Conservation (phyloP, 2,329 filamentous ascomycete species). For the Pseudocercospora eumusae region DNA sequence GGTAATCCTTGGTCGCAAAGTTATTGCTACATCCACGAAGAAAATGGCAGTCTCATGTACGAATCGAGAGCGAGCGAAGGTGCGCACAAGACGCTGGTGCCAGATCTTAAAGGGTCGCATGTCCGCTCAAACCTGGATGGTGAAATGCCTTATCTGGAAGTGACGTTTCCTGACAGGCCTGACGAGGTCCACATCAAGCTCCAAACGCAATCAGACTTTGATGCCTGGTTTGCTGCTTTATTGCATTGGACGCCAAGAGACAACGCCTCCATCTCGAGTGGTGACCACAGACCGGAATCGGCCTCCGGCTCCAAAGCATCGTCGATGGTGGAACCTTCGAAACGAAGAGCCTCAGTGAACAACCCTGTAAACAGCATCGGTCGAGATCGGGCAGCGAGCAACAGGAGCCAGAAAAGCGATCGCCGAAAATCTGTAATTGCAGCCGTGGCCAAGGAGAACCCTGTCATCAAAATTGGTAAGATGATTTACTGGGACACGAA, state of each 20-base stretch:
- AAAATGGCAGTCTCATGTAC: slow-evolving; percentile 72
- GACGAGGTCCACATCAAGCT: slow-evolving; percentile 68
- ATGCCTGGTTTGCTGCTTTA: slow-evolving; percentile 77
- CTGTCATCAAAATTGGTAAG: slow-evolving; percentile 83
- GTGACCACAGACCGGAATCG: slow-evolving; percentile 24
- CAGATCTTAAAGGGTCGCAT: slow-evolving; percentile 72
- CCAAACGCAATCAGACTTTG: slow-evolving; percentile 64
- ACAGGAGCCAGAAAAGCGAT: slow-evolving; percentile 33
- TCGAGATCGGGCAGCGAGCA: slow-evolving; percentile 35
- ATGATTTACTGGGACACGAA: slow-evolving; percentile 77
- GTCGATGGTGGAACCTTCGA: slow-evolving; percentile 22
- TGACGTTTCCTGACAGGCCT: slow-evolving; percentile 56
- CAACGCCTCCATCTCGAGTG: slow-evolving; percentile 25
- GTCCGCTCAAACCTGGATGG: slow-evolving; percentile 57
- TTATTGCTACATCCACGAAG: slow-evolving; percentile 77
- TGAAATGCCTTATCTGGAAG: slow-evolving; percentile 53
- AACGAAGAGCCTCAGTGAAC: slow-evolving; percentile 29
- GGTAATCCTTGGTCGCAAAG: slow-evolving; percentile 67
- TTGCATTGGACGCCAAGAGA: slow-evolving; percentile 68
- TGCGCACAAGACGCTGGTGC: slow-evolving; percentile 67
- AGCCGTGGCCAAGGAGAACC: slow-evolving; percentile 65
- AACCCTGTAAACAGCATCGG: slow-evolving; percentile 22
- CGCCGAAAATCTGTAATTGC: slow-evolving; percentile 50
- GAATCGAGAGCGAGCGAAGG: slow-evolving; percentile 67
- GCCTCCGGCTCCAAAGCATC: slow-evolving; percentile 23